These are phyloP conservation scores for Collybia mongolica DNA, from an alignment of 768 basidiomycete species.

Conservation along the genomic window DNA sequence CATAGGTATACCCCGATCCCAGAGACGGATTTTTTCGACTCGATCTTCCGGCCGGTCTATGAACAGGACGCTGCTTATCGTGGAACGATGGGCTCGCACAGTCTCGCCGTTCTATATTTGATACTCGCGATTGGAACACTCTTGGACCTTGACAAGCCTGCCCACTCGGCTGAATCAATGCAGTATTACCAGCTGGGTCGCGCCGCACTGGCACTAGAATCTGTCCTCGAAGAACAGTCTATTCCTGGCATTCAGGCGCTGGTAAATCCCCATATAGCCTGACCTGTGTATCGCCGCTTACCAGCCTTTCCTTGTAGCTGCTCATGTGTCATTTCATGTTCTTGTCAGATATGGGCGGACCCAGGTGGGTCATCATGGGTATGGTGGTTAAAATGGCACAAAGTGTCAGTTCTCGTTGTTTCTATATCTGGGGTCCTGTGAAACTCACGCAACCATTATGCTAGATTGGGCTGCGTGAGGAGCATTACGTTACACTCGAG, in stretches of 20 bases:
- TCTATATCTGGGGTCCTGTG: slow-evolving; percentile 10
- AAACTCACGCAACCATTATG: background rate
- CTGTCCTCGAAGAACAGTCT: slow-evolving; percentile 62
- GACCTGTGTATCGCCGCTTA: slow-evolving; percentile 8
- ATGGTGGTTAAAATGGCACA: slow-evolving; percentile 69
- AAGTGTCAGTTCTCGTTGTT: slow-evolving; percentile 44
- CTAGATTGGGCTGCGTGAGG: slow-evolving; percentile 69
- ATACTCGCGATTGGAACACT: slow-evolving; percentile 65
- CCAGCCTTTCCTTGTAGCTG: slow-evolving; percentile 38
- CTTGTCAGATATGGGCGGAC: slow-evolving; percentile 49
- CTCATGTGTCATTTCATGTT: slow-evolving; percentile 58
- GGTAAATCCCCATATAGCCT: slow-evolving; percentile 33
- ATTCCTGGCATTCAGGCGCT: slow-evolving; percentile 65
- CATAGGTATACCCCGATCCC: slow-evolving; percentile 67
- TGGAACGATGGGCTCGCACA: slow-evolving; percentile 47
- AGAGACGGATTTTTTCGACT: slow-evolving; percentile 53
- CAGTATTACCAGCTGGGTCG: slow-evolving; percentile 61
- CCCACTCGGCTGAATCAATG: slow-evolving; percentile 53
- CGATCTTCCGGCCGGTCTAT: slow-evolving; percentile 53
- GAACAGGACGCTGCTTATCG: slow-evolving; percentile 35
- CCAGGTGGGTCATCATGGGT: slow-evolving; percentile 71
- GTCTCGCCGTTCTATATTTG: slow-evolving; percentile 58
- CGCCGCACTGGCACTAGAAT: slow-evolving; percentile 58
- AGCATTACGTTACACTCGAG: slow-evolving; percentile 10
- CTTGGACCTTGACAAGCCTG: slow-evolving; percentile 55